Percentiles rank a stretch among this genome's conserved stretches.
These are phyloP conservation scores for Aspergillus candidus DNA, from an alignment of 2,329 filamentous ascomycete genomes.

Conservation along the genomic window DNA sequence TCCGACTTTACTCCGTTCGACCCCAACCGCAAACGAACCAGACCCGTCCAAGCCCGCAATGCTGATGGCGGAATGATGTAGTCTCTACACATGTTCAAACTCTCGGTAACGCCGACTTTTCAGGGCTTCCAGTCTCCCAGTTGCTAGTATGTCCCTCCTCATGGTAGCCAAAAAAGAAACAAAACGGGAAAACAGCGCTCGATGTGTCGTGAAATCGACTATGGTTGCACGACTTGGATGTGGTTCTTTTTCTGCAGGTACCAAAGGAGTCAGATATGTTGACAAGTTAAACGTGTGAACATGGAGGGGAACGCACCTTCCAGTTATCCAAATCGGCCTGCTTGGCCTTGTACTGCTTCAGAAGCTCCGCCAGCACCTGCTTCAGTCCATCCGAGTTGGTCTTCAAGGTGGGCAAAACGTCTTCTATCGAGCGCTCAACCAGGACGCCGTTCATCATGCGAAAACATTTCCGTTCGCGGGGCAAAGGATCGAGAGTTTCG, in stretches of 20 bases:
- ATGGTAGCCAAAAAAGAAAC: not conserved
- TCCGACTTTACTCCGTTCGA: too few species aligned
- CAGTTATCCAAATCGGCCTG: slow-evolving; percentile 95
- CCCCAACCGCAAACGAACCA: not conserved
- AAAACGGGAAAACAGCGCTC: slow-evolving; percentile 1
- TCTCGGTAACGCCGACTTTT: slow-evolving; percentile 4
- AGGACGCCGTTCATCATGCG: slow-evolving; percentile 97
- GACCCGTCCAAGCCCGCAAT: not conserved
- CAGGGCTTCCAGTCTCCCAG: not conserved
- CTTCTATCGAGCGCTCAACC: slow-evolving; percentile 87
- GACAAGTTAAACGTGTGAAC: not conserved
- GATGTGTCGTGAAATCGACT: slow-evolving; percentile 3
- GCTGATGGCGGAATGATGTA: not conserved
- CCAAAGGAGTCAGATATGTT: slow-evolving; percentile 4
- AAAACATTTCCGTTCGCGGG: slow-evolving; percentile 89
- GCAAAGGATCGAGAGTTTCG: slow-evolving; percentile 78
- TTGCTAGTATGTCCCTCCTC: slow-evolving; percentile 1
- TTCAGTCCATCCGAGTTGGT: slow-evolving; percentile 91
- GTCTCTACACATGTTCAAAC: not conserved
- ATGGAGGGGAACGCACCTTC: slow-evolving; percentile 64
- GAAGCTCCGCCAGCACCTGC: slow-evolving; percentile 86
- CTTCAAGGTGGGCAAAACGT: slow-evolving; percentile 82
- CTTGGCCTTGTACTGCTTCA: slow-evolving; percentile 94
- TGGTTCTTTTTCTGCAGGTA: slow-evolving; percentile 43
- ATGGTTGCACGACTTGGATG: slow-evolving; percentile 45